Base-by-base conservation (phyloP, 208 protist species). In the Leishmania mexicana region DNA sequence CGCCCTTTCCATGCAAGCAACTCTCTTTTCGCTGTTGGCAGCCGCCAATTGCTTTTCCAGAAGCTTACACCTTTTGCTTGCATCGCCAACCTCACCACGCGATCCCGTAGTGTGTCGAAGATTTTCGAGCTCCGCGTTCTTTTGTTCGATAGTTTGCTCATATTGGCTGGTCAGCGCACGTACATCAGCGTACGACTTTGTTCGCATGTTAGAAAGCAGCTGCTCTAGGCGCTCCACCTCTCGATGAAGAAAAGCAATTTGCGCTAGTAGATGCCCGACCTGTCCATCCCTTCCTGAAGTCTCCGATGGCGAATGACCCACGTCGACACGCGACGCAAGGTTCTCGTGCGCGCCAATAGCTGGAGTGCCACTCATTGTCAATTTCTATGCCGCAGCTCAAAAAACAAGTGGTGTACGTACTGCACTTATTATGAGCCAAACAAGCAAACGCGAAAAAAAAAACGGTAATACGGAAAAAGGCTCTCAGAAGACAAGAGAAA, bases 171-270 rank as follows among this genome's bases (percentile, higher is more conserved):
- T 42, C 28, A 89, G 49, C 64, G 81, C 71, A 31, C 78, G 79
- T 11, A 71, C 70, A 17, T 94, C 89, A 28, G 79, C 77, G 15
- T 68, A 78, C 7, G 82, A 65, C 51, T 89, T 86, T 45, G 73
- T 60, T 17, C 93, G 89, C 64, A 89, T 65, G 0, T 31, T 76
- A 40, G 51, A 68, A 1, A 91, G 79, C 42, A 91, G 87, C 35
- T 87, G 38, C 75, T 97, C 94, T 38, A 97, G 85, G 11, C 94
- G 81, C 45, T 97, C 92, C 42, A 97, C 90, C 77, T 97, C 94
- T 75, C 88, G 89, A 75, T 97, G 94, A 19, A 97, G 80, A 90
- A 96, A 95, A 11, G 67, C 84, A 60, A 97, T 95, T 70, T 97
- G 94, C 3, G 85, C 86, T 15, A 95, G 76, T 2, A 95, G 79